Evolutionary conservation across 331 rosid genomes (phyloP).

Genomic region (Pyrus hybrid): DNA sequence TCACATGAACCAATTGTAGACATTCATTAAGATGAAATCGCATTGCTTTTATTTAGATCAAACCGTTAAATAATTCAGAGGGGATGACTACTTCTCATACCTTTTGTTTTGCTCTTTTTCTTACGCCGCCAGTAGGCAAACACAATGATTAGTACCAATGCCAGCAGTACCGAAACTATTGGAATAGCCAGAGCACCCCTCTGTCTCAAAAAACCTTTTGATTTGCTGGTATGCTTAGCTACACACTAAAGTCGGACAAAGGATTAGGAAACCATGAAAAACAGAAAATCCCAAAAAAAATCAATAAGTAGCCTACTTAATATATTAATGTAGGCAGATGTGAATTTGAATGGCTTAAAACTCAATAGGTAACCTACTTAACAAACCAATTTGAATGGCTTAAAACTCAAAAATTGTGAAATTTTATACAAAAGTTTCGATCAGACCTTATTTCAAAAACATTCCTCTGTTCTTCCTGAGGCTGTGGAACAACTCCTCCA

Average conservation of each 20-base stretch:
- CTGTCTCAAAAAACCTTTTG: not conserved
- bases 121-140: not conserved
- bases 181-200: conserved; percentile 3
- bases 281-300: too few relatives aligned
- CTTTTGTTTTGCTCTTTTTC: not conserved
- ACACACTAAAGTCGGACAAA: not conserved
- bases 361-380: too few relatives aligned
- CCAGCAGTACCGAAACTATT: not conserved
- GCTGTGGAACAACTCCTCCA: too few relatives aligned
- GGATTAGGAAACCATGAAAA: not conserved
- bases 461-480: conserved; percentile 1
- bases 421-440: too few relatives aligned
- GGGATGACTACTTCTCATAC: conserved; percentile 1
- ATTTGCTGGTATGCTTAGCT: conserved; percentile 19
- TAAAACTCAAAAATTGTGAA: too few relatives aligned
- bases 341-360: too few relatives aligned
- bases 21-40: too few relatives aligned
- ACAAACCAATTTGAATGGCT: too few relatives aligned
- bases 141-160: conserved; percentile 6
- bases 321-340: too few relatives aligned
- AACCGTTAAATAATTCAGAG: not conserved
- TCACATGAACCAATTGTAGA: too few relatives aligned
- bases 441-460: too few relatives aligned
- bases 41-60: not conserved
- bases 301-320: too few relatives aligned